phyloP scores from a whole-genome alignment of 2,329 filamentous ascomycete genomes.

The Emericellopsis cladophorae region DNA sequence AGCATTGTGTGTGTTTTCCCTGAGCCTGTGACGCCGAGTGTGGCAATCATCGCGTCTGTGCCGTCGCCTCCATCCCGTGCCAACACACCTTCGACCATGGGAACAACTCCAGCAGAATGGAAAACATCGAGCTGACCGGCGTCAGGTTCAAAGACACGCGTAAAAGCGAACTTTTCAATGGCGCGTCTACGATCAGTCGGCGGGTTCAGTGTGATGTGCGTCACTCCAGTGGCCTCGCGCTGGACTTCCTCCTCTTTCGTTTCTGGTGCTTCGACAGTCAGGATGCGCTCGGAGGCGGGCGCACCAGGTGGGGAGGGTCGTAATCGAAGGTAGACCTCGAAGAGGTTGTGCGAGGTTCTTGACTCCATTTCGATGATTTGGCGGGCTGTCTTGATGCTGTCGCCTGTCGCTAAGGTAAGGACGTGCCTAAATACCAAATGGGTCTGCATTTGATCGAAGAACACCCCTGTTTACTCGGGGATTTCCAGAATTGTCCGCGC shows the following conservation, averaged over 20 bases:
- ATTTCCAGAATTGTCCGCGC: no score
- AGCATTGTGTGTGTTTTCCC: constrained; percentile 98
- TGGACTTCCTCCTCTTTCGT: constrained; percentile 14
- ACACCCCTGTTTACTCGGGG: no score
- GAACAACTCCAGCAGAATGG: constrained; percentile 60
- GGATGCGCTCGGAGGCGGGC: constrained; percentile 50
- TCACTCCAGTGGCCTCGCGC: constrained; percentile 29
- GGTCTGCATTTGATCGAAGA: no score
- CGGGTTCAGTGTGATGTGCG: constrained; percentile 66
- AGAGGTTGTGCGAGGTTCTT: constrained; percentile 43
- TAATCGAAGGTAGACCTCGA: constrained; percentile 83
- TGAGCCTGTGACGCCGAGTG: constrained; percentile 85
- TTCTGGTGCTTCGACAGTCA: constrained; percentile 57
- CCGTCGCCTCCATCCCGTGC: constrained; percentile 61
- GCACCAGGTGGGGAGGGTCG: constrained; percentile 47
- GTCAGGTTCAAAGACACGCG: constrained; percentile 80
- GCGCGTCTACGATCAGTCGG: constrained; percentile 78
- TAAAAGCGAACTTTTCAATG: constrained; percentile 90
- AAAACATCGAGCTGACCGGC: constrained; percentile 81
- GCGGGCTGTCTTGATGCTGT: no score
- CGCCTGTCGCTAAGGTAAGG: no score
- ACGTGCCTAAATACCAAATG: no score
- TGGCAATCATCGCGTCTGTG: constrained; percentile 81
- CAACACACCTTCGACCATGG: constrained; percentile 71
- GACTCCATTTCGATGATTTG: background rate